Percentiles rank a stretch among this genome's conserved stretches.
Conservation (phyloP, 495 filamentous ascomycete genomes). For the Aspergillus steynii region DNA sequence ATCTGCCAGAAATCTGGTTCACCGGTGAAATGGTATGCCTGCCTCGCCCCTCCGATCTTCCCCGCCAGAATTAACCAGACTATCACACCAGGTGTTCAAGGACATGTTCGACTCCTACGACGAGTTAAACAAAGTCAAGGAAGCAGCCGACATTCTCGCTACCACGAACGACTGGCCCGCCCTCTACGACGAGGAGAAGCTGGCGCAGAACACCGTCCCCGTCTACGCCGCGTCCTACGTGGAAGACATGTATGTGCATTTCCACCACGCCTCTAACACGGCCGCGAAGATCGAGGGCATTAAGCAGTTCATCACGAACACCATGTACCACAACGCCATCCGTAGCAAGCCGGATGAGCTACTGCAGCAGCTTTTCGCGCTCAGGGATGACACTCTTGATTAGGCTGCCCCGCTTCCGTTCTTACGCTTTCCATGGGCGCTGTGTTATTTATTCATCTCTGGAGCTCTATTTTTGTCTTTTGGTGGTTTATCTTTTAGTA, state of each 20-base stretch:
- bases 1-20: constrained; percentile 67
- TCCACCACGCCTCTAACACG: constrained; percentile 68
- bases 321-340: constrained; percentile 82
- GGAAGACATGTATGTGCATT: constrained; percentile 96
- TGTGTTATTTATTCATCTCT: not conserved
- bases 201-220: constrained; percentile 78
- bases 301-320: constrained; percentile 82
- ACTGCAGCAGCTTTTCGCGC: constrained; percentile 64
- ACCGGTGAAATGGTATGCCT: constrained; percentile 78
- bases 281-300: constrained; percentile 72
- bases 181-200: constrained; percentile 72
- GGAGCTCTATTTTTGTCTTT: no score
- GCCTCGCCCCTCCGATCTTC: not conserved
- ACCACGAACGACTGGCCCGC: constrained; percentile 64
- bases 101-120: constrained; percentile 77
- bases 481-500: no score
- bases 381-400: constrained; percentile 74
- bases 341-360: constrained; percentile 72
- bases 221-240: constrained; percentile 84
- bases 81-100: constrained; percentile 59
- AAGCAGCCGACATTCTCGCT: constrained; percentile 71
- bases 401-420: constrained; percentile 30
- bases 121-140: constrained; percentile 64
- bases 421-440: not conserved
- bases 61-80: not conserved